Conservation (phyloP, 208 protist species). For the Porcisia hertigi region DNA sequence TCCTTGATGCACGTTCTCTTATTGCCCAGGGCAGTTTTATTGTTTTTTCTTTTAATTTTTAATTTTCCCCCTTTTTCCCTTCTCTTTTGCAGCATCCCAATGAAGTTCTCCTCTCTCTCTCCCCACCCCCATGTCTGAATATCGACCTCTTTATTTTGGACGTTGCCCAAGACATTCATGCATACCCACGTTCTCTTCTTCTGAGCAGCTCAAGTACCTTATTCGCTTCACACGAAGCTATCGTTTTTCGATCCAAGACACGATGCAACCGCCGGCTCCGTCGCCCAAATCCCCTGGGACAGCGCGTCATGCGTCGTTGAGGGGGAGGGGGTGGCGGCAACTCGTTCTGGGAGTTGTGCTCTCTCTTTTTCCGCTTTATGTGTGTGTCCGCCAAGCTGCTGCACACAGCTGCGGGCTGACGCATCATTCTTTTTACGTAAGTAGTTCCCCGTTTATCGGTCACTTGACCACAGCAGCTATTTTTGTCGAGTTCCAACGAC, state of each 20-base stretch:
- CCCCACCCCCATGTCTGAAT: neutral
- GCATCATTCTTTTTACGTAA: constrained; percentile 3
- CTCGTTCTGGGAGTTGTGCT: neutral
- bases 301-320: neutral
- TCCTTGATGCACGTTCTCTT: neutral
- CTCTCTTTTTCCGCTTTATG: neutral
- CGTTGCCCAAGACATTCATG: neutral
- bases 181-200: neutral
- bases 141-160: neutral
- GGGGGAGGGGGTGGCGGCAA: neutral
- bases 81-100: neutral
- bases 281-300: neutral
- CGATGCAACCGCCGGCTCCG: neutral
- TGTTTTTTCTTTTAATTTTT: neutral
- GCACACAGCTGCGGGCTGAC: neutral
- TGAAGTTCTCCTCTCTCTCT: neutral
- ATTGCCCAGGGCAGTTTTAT: neutral
- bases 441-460: neutral
- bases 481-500: neutral
- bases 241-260: neutral
- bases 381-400: neutral
- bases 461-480: neutral
- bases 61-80: neutral
- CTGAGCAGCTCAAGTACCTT: neutral
- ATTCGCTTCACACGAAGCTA: neutral